Evolutionary conservation across 2,329 filamentous ascomycete genomes (phyloP).

Genomic region (Furcasterigmium furcatum): DNA sequence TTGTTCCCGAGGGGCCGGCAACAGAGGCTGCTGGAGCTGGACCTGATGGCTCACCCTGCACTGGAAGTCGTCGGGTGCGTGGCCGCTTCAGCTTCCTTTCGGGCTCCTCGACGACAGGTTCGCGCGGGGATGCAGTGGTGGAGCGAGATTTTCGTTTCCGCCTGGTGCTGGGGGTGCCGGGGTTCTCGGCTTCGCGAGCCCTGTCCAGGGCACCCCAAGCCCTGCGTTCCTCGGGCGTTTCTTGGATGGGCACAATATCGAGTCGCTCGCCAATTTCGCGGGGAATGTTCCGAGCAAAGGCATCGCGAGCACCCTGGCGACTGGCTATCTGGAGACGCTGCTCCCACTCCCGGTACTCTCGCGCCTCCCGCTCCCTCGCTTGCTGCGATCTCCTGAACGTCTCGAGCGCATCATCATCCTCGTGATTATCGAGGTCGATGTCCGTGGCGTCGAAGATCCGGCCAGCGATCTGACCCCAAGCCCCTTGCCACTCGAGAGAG

Average conservation of each 20-base stretch:
- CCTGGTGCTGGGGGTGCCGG: constrained; percentile 39
- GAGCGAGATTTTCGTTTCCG: constrained; percentile 76
- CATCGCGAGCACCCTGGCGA: constrained; percentile 70
- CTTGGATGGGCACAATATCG: constrained; percentile 51
- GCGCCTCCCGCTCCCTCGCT: constrained; percentile 48
- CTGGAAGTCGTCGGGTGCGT: constrained; percentile 66
- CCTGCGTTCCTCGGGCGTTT: constrained; percentile 75
- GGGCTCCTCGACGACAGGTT: constrained; percentile 61
- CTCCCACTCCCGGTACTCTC: constrained; percentile 72
- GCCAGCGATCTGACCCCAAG: constrained; percentile 67
- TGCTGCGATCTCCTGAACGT: constrained; percentile 51
- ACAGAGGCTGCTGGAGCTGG: constrained; percentile 20
- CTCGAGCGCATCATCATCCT: constrained; percentile 63
- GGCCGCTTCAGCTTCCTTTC: constrained; percentile 86
- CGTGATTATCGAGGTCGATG: constrained; percentile 81
- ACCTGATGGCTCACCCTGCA: constrained; percentile 43
- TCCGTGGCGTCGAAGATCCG: constrained; percentile 65
- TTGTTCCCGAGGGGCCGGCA: not conserved
- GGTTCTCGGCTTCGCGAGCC: constrained; percentile 66
- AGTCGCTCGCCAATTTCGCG: constrained; percentile 59
- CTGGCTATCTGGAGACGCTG: constrained; percentile 79
- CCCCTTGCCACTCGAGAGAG: constrained; percentile 82
- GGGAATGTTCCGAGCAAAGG: constrained; percentile 63
- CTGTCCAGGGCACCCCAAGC: constrained; percentile 92
- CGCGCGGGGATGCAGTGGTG: constrained; percentile 65